Conservation (phyloP, 2,329 filamentous ascomycete genomes). For the Fusarium gaditjirri region DNA sequence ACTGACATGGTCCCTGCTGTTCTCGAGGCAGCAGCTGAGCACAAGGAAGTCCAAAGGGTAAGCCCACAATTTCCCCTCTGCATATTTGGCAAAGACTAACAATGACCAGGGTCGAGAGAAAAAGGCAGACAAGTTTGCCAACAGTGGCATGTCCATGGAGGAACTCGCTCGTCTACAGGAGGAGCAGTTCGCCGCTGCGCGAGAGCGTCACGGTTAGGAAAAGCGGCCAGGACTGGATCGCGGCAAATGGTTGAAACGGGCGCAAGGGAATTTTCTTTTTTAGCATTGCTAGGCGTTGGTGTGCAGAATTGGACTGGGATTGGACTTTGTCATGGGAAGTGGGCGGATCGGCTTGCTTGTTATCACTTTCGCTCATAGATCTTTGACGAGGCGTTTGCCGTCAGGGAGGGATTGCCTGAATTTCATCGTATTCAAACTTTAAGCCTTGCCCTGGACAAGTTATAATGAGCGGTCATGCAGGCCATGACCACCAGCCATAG, state of each 20-base stretch:
- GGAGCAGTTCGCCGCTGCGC: slow-evolving; percentile 86
- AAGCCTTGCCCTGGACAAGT: not conserved
- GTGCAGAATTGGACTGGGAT: slow-evolving; percentile 34
- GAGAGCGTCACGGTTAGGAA: slow-evolving; percentile 50
- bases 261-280: slow-evolving; percentile 41
- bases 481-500: not conserved
- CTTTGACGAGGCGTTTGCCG: not conserved
- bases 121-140: slow-evolving; percentile 96
- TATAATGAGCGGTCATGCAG: not conserved
- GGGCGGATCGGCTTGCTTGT: slow-evolving; percentile 25
- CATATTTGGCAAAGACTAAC: slow-evolving; percentile 53
- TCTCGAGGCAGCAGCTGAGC: slow-evolving; percentile 85
- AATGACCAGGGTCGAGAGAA: slow-evolving; percentile 83
- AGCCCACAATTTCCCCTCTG: slow-evolving; percentile 44
- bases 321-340: slow-evolving; percentile 30
- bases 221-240: slow-evolving; percentile 1
- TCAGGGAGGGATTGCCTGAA: not conserved
- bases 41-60: slow-evolving; percentile 94
- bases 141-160: slow-evolving; percentile 91
- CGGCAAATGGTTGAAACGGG: slow-evolving; percentile 21
- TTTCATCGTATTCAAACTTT: slow-evolving; percentile 1
- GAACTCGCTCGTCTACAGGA: slow-evolving; percentile 89
- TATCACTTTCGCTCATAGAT: slow-evolving; percentile 43
- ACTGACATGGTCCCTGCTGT: slow-evolving; percentile 91
- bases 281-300: slow-evolving; percentile 52